Base-by-base conservation (phyloP, 2,329 filamentous ascomycete species). In the Capronia coronata region DNA sequence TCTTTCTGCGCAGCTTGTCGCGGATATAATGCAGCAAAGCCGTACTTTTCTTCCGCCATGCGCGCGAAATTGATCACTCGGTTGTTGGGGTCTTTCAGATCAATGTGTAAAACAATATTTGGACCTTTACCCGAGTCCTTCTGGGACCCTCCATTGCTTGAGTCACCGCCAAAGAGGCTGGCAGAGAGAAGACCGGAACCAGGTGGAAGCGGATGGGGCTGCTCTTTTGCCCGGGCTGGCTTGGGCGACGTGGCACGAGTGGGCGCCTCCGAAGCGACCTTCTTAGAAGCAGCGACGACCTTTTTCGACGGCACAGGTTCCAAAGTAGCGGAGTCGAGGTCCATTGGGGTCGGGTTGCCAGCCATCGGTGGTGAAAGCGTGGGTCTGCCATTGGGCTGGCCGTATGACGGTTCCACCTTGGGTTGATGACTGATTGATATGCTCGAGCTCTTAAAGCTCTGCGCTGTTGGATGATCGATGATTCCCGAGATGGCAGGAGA, bases 51-150 rank as follows among this genome's bases (percentile, higher is more conserved):
- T 68, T 95, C 88, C 9, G 94, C 93, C 68, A 97, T 76, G 38
- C 88, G 87, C 62, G 91, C 90, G 58, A 97, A 96, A 67, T 97
- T 97, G 69, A 98, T 82, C 54, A 94, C 91, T 59, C 91, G 88
- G 66, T 95, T 95, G 29, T 80, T 84, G 60, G 87, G 82, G 34
- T 88, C 87, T 50, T 84, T 79, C 32, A 98, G 76, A 0, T 86
- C 82, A 49, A 98, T 83, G 48, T 86, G 83, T 14, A 98, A 77
- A 46, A 94, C 79, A 55, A 98, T 95, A 3, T 82, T 94, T 34
- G 82, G 89, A 2, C 78, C 79, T 49, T 73, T 63, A 32, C 65
- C 70, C 23, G 58, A 58, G 2, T 65, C 57, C 35, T 63, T 64
- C 40, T 68, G 72, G 39, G 73, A 68, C 8, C 75, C 66, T 19